Percentiles rank a stretch among this genome's conserved stretches.
Evolutionary conservation across 768 basidiomycete genomes (phyloP).

Genomic region (Serendipita vermifera): DNA sequence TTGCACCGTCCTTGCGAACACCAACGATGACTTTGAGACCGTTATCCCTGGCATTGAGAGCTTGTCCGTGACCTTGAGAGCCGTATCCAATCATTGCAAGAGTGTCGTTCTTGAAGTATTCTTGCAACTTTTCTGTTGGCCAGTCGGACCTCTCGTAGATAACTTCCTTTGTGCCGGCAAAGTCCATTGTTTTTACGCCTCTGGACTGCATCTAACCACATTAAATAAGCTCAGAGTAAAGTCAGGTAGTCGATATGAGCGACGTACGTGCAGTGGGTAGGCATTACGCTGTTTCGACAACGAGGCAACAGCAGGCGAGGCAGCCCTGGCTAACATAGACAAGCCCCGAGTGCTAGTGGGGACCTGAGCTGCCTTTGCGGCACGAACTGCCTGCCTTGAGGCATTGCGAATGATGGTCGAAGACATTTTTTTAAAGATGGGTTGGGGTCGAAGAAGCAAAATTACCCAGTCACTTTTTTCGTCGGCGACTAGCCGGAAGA

Average conservation of each 20-base stretch:
- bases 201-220: constrained; percentile 36
- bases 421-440: constrained; percentile 10
- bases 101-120: constrained; percentile 99
- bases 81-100: constrained; percentile 98
- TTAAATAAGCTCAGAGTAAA: no score
- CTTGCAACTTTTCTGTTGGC: constrained; percentile 94
- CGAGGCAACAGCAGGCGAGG: not conserved
- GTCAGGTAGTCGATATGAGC: no score
- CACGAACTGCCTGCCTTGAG: constrained; percentile 9
- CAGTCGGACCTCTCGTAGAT: constrained; percentile 96
- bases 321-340: constrained; percentile 8
- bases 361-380: not conserved
- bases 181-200: constrained; percentile 90
- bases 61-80: constrained; percentile 97
- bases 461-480: no score
- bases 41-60: constrained; percentile 97
- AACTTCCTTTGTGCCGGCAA: constrained; percentile 84
- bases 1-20: constrained; percentile 92
- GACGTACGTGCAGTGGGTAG: not conserved
- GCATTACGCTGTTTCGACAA: not conserved
- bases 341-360: not conserved
- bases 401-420: constrained; percentile 1
- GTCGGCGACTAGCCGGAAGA: no score
- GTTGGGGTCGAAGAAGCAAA: no score
- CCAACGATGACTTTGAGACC: constrained; percentile 97